Conservation (phyloP, 371 early-diverging fungal species). For the Rhizopus stolonifer region DNA sequence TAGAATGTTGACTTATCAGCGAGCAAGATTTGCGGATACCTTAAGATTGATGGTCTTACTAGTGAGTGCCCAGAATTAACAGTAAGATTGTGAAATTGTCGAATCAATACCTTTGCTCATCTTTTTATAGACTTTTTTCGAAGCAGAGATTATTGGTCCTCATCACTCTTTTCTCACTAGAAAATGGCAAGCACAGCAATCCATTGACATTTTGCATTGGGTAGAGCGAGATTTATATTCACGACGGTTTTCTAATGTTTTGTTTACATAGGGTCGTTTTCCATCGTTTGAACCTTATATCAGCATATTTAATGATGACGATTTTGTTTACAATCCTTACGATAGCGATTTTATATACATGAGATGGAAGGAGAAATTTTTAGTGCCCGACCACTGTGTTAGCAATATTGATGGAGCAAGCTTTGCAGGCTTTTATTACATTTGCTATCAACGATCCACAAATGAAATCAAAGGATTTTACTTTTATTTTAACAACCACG, state of each 20-base stretch:
- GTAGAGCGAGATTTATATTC: conserved; percentile 34
- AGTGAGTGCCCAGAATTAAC: conserved; percentile 63
- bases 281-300: conserved; percentile 64
- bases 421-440: conserved; percentile 96
- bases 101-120: background rate
- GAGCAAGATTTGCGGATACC: conserved; percentile 76
- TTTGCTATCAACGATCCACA: conserved; percentile 79
- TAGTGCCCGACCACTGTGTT: conserved; percentile 93
- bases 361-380: conserved; percentile 97
- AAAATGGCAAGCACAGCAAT: conserved; percentile 85
- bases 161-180: conserved; percentile 77
- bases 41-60: conserved; percentile 80
- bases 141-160: conserved; percentile 82
- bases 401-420: conserved; percentile 85
- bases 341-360: conserved; percentile 84
- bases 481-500: conserved; percentile 74
- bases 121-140: conserved; percentile 69
- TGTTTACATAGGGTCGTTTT: conserved; percentile 52
- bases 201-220: conserved; percentile 80
- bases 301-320: conserved; percentile 69
- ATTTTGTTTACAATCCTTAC: conserved; percentile 66
- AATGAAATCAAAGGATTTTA: conserved; percentile 87
- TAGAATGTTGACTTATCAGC: conserved; percentile 78
- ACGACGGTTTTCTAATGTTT: background rate
- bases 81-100: conserved; percentile 12